A percentile compares a stretch with the other conserved stretches of the same genome.
These are phyloP conservation scores for Xerophyta viscosa DNA, from an alignment of 106 monocot genomes.

Conservation along the genomic window DNA sequence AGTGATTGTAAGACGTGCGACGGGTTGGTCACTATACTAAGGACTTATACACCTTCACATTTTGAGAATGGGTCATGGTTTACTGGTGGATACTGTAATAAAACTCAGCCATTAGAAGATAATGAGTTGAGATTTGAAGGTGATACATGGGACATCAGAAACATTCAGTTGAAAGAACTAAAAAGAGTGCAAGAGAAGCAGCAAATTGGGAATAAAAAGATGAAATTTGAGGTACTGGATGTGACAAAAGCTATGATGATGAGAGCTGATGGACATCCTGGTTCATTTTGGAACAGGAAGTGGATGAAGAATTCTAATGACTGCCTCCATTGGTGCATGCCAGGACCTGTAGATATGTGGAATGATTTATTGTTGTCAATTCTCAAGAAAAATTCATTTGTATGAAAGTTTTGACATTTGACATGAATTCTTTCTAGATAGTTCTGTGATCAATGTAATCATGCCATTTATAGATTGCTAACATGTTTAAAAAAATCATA, in stretches of 20 bases:
- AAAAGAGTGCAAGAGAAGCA: slow-evolving; percentile 6
- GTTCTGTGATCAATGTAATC: no score
- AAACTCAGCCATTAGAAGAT: slow-evolving; percentile 28
- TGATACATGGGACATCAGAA: slow-evolving; percentile 22
- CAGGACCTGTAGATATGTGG: slow-evolving; percentile 27
- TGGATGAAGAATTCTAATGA: slow-evolving; percentile 13
- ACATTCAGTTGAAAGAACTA: slow-evolving; percentile 40
- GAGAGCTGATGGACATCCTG: slow-evolving; percentile 26
- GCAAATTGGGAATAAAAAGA: slow-evolving; percentile 3
- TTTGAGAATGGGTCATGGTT: slow-evolving; percentile 58
- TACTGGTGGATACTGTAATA: slow-evolving; percentile 46
- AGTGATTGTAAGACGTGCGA: slow-evolving; percentile 17
- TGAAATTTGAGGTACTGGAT: slow-evolving; percentile 40
- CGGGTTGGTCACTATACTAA: slow-evolving; percentile 28
- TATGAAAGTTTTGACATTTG: no score
- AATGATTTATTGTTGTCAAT: slow-evolving; percentile 13
- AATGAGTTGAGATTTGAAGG: slow-evolving; percentile 2
- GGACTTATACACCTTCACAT: slow-evolving; percentile 55
- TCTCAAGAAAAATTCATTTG: neutral
- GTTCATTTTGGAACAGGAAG: slow-evolving; percentile 13
- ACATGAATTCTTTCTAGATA: no score
- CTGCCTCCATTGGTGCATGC: slow-evolving; percentile 34
- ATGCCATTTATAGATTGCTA: no score
- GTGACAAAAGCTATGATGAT: slow-evolving; percentile 17
- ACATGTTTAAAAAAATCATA: no score